Evolutionary conservation across 306 rosid species (phyloP), one percentile per base, ranked within the genome.

Genomic region (Dalbergia cultrata): DNA sequence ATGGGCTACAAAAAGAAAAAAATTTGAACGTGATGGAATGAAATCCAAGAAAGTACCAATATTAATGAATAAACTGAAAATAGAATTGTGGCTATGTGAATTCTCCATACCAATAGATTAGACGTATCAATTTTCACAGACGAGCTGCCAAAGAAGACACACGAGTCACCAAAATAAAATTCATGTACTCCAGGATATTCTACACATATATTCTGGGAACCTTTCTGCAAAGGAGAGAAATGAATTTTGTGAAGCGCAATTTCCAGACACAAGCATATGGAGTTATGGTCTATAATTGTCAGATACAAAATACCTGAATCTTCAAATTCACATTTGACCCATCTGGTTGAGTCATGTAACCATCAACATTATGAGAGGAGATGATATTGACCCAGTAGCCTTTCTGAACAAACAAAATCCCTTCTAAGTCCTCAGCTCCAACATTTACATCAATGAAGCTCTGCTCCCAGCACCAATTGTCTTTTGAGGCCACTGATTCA

Each of bases 401-500:
- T 79, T 90, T 96, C 81, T 96, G 99, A 81, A 89, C 87, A 85
- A 96, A 92, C 47, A 79, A 50, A 80, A 96, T 74, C 79, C 94
- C 98, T 33, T 90, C 81, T 4, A 93, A 78, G 78, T 90, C 97
- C 61, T 92, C 98, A 49, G 87, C 90, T 56, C 98, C 98, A 84
- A 90, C 87, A 81, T 87, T 88, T 72, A 93, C 82, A 78, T 93
- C 92, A 72, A 92, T 67, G 77, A 70, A 88, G 87, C 87, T 92
- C 76, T 82, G 87, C 80, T 92, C 90, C 99, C 99, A 96, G 90
- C 99, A 96, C 99, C 99, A 96, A 74, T 88, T 88, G 87, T 96
- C 98, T 86, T 90, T 81, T 18, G 67, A 62, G 39, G 82, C 61
- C 63, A 61, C 63, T 65, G 86, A 67, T 74, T 88, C 89, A 37